Conservation (phyloP, 176 grass and related monocot species). For the Phyllostachys edulis region DNA sequence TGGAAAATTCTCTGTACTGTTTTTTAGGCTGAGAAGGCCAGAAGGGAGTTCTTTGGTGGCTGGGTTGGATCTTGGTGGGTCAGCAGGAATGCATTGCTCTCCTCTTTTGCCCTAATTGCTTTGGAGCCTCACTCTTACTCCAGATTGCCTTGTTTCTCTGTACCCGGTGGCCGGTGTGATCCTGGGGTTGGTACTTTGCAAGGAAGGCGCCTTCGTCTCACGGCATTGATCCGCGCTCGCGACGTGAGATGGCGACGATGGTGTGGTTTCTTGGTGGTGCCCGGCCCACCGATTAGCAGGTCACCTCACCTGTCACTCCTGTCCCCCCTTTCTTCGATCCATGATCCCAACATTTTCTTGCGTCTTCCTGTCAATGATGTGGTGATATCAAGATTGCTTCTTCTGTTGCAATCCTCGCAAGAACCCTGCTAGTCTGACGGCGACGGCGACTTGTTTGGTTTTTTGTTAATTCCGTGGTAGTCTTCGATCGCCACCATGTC, state of each 20-base stretch:
- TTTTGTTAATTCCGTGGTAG: not conserved
- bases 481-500: not conserved
- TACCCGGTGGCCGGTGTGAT: too few species aligned
- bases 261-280: not conserved
- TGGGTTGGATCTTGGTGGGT: not conserved
- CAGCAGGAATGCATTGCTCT: not conserved
- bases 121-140: not conserved
- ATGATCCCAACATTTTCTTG: not conserved
- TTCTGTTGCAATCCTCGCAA: slow-evolving; percentile 15
- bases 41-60: not conserved
- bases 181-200: not conserved
- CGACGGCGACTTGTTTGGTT: not conserved
- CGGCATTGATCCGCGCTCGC: not conserved
- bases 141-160: too few species aligned
- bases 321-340: not conserved
- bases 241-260: not conserved
- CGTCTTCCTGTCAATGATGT: not conserved
- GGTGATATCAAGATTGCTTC: not conserved
- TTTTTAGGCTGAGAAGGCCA: not conserved
- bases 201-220: slow-evolving; percentile 4
- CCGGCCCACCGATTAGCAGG: not conserved
- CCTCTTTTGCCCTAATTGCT: not conserved
- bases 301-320: not conserved
- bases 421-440: slow-evolving; percentile 1
- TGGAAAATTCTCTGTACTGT: too few species aligned